Evolutionary conservation across 2,329 filamentous ascomycete species (phyloP).

Genomic region (Ophiostoma tasmaniense): DNA sequence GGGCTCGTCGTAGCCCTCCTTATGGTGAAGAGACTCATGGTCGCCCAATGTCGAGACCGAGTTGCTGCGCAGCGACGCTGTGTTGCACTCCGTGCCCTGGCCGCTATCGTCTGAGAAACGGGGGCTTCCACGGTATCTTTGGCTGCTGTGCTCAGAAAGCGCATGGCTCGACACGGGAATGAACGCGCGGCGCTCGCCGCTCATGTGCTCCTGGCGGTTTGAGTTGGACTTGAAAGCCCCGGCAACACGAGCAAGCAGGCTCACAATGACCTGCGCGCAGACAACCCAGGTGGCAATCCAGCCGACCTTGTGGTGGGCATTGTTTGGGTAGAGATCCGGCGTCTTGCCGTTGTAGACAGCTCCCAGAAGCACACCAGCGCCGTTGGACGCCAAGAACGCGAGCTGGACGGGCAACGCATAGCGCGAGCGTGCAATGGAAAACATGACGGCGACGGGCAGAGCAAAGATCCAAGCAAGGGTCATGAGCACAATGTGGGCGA

Average conservation of each 20-base stretch:
- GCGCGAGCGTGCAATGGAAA: constrained; percentile 72
- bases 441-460: constrained; percentile 70
- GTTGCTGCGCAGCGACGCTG: constrained; percentile 56
- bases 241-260: constrained; percentile 54
- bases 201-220: constrained; percentile 9
- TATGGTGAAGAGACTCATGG: constrained; percentile 36
- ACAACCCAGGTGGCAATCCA: constrained; percentile 74
- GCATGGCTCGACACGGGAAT: constrained; percentile 52
- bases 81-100: constrained; percentile 63
- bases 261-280: constrained; percentile 60
- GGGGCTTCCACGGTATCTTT: constrained; percentile 27
- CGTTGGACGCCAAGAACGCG: constrained; percentile 55
- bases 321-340: constrained; percentile 77
- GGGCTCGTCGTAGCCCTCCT: constrained; percentile 44
- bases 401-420: constrained; percentile 63
- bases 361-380: constrained; percentile 54
- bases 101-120: constrained; percentile 64
- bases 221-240: constrained; percentile 31
- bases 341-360: constrained; percentile 71
- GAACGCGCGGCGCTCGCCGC: constrained; percentile 49
- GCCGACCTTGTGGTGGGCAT: constrained; percentile 80
- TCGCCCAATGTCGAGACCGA: constrained; percentile 51
- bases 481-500: constrained; percentile 65
- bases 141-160: constrained; percentile 41
- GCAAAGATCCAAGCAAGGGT: constrained; percentile 62